Base-by-base conservation (phyloP, 208 protist genomes). In the Acanthamoeba polyphaga region DNA sequence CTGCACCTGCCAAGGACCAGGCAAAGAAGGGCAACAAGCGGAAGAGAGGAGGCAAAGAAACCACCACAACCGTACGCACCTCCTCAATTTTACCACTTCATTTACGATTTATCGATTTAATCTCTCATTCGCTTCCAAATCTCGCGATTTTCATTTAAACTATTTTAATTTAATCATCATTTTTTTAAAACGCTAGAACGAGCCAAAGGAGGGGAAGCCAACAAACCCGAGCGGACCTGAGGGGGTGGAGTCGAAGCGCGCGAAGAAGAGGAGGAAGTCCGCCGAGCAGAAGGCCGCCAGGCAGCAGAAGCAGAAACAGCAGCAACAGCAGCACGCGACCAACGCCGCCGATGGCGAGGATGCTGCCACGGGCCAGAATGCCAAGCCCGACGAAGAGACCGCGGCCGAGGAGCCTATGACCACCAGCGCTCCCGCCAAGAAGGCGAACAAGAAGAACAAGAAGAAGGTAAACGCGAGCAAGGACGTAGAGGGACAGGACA, bases 371-470 rank as follows among this genome's bases (percentile, higher is more conserved):
- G 13, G 43, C 13, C 12, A 84, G n/a, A n/a, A 8, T 49, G 43
- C 43, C 6, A 49, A 49, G 43, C 43, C 43, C 0, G 43, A 49
- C 43, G 43, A 49, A 3, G 43, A 49, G 8, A 5, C 43, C 43
- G 43, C 9, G 76, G 34, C 19, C 34, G 76, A 55, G 24, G 76
- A 12, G 32, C 27, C 43, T 12, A 1, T 15, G 27, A 1, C 80
- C 27, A 24, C 80, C 22, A 24, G 53, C n/a, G 53, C 43, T 49
- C 43, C 43, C 15, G 34, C 68, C 38, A 38, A 88, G 80, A 88
- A 38, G 80, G 60, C 12, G 80, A 88, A 88, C 38, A 88, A 55
- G 80, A 88, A 88, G 9, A 88, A 60, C 7, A 62, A 62, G 80
- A 24, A 55, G 10, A 27, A 88, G 46, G 80, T 12, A 27, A 84